phyloP scores from a whole-genome alignment of 805 yeast species.

The Tetrapisispora taiwanensis region DNA sequence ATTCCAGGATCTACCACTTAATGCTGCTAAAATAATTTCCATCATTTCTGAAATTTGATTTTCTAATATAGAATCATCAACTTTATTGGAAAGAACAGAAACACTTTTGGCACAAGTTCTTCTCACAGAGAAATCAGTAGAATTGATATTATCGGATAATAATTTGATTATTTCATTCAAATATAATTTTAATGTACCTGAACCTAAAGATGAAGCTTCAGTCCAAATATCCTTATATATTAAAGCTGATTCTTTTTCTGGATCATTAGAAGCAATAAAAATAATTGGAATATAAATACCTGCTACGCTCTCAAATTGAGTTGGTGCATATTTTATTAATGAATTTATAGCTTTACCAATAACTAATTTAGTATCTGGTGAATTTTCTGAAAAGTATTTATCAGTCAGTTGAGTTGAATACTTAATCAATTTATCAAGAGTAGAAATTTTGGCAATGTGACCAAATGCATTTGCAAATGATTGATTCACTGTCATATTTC shows the following conservation, averaged over 20 bases:
- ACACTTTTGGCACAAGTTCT: conserved; percentile 62
- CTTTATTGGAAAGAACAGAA: conserved; percentile 43
- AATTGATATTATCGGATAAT: conserved; percentile 39
- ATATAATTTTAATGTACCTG: conserved; percentile 59
- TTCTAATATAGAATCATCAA: conserved; percentile 28
- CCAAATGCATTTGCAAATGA: conserved; percentile 79
- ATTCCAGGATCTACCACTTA: conserved; percentile 73
- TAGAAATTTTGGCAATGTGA: conserved; percentile 55
- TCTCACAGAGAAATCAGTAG: conserved; percentile 54
- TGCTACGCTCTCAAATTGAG: conserved; percentile 51
- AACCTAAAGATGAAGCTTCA: conserved; percentile 66
- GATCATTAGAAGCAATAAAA: conserved; percentile 67
- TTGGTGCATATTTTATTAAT: conserved; percentile 58
- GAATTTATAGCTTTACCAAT: conserved; percentile 57
- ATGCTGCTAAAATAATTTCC: conserved; percentile 45
- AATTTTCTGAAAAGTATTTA: conserved; percentile 47
- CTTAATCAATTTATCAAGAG: conserved; percentile 40
- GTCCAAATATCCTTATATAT: conserved; percentile 62
- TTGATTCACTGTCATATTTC: conserved; percentile 60
- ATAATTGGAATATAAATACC: conserved; percentile 66
- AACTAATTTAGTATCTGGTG: conserved; percentile 36
- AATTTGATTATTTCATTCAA: conserved; percentile 54
- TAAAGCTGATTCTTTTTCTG: conserved; percentile 34
- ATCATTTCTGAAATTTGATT: conserved; percentile 34
- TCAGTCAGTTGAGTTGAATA: conserved; percentile 42